phyloP scores from a whole-genome alignment of 495 filamentous ascomycete genomes.

The Hapsidospora chrysogenum region DNA sequence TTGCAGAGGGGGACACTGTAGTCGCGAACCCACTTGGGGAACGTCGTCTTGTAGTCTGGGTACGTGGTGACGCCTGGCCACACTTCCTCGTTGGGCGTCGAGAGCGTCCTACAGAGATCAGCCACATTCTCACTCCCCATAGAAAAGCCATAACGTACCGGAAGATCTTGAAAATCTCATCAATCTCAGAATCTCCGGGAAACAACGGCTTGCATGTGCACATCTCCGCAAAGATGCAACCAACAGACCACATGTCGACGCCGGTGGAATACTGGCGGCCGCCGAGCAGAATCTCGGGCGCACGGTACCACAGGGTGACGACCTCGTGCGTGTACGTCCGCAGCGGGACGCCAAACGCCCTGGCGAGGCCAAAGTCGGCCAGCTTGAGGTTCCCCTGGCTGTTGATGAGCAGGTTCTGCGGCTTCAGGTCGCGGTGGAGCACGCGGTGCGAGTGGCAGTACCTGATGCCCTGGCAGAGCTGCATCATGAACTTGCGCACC shows the following conservation, averaged over 20 bases:
- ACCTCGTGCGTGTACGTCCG: slow-evolving; percentile 98
- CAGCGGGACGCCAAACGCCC: slow-evolving; percentile 91
- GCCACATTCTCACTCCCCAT: neutral
- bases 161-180: slow-evolving; percentile 99
- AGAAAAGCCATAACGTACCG: slow-evolving; percentile 33
- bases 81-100: slow-evolving; percentile 71
- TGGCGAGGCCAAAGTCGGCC: slow-evolving; percentile 90
- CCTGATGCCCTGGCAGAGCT: slow-evolving; percentile 76
- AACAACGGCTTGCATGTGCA: slow-evolving; percentile 95
- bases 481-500: slow-evolving; percentile 95
- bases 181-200: slow-evolving; percentile 96
- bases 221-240: slow-evolving; percentile 99
- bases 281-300: slow-evolving; percentile 94
- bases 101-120: slow-evolving; percentile 46
- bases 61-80: slow-evolving; percentile 98
- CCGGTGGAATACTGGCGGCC: slow-evolving; percentile 96
- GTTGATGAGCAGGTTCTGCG: slow-evolving; percentile 92
- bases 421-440: slow-evolving; percentile 91
- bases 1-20: slow-evolving; percentile 29
- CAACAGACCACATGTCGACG: slow-evolving; percentile 98
- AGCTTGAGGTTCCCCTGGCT: slow-evolving; percentile 91
- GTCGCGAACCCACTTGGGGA: slow-evolving; percentile 89
- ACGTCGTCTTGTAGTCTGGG: slow-evolving; percentile 92
- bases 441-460: slow-evolving; percentile 96
- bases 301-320: slow-evolving; percentile 94